Conservation (phyloP, 352 stramenopile species). For the Phytophthora syringae region DNA sequence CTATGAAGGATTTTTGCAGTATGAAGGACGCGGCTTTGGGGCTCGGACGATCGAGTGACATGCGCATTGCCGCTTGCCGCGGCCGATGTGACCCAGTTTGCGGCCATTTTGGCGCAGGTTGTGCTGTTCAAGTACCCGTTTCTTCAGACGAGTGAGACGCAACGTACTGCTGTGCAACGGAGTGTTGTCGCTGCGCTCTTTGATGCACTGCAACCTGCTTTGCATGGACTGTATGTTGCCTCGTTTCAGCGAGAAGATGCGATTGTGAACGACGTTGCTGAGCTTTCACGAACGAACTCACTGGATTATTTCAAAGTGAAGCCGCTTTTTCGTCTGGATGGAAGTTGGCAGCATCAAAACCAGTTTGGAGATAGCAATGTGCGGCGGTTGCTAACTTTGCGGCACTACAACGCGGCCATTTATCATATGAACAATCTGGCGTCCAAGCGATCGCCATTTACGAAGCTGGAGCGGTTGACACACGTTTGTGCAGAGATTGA, state of each 20-base stretch:
- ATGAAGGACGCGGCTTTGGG: constrained; percentile 18
- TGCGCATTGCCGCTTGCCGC: constrained; percentile 50
- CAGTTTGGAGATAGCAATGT: constrained; percentile 29
- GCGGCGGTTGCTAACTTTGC: constrained; percentile 36
- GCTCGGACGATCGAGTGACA: constrained; percentile 18
- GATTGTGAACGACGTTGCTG: constrained; percentile 41
- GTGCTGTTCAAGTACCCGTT: constrained; percentile 64
- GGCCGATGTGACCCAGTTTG: constrained; percentile 61
- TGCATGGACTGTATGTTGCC: constrained; percentile 61
- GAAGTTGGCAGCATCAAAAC: constrained; percentile 30
- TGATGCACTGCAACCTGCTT: constrained; percentile 62
- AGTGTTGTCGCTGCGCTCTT: constrained; percentile 67
- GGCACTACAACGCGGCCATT: constrained; percentile 47
- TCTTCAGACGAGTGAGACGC: constrained; percentile 11
- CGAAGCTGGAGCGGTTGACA: constrained; percentile 57
- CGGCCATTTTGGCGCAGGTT: constrained; percentile 57
- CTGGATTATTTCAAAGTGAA: constrained; percentile 52
- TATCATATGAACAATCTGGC: constrained; percentile 53
- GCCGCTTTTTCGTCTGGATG: constrained; percentile 61
- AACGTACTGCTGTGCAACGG: constrained; percentile 34
- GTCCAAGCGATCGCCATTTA: constrained; percentile 58
- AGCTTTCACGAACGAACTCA: constrained; percentile 30
- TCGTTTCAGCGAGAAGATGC: constrained; percentile 60
- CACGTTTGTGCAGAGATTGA: constrained; percentile 56
- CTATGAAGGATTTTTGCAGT: constrained; percentile 43